Evolutionary conservation across 768 basidiomycete species (phyloP), one percentile per base, ranked within the genome.

Genomic region (Porphyrellus cyaneotinctus): DNA sequence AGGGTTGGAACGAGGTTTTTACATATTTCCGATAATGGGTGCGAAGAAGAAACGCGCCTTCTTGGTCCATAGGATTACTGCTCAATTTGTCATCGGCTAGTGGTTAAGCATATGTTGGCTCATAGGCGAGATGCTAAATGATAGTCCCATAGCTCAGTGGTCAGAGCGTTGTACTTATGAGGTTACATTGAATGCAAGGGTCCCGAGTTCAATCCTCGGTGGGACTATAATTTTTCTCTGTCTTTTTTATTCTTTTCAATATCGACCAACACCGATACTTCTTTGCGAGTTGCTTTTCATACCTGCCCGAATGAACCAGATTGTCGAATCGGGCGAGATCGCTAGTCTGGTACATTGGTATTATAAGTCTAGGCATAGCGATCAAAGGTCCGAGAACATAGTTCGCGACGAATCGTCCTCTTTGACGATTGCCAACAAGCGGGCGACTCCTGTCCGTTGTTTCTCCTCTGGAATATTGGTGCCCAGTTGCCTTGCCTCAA

Each of bases 1-100:
- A 75, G 89, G 48, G 80, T 88, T 35, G 91, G 89, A 14, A 89
- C 81, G 2, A 74, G 87, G 54, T 87, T 84, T 59, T 65, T 88
- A 22, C 74, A 77, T 22, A 65, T 82, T 39, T 70, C 73, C 13
- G 64, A 62, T 12, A 73, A 74, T n/a, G 73, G 72, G 45, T 78
- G 75, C 48, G 59, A 67, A 48, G 80, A 81, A 59, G 75, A 77
- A 26, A 42, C 49, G 7, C 54, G 50, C 18, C 53, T 65, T 36
- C 51, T 59, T 61, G 74, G 71, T 43, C 60, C 68, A 23, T 67
- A 39, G 44, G 2, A 38, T 20, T 22, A 22, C 28, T 17, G n/a
- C 23, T 9, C 18, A 18, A 23, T 44, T 48, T 28, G 37, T 52
- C 39, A 51, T 26, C 11, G 1, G 9, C 54, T n/a, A 4, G 22